Evolutionary conservation across 1,139 yeast species (phyloP).

Genomic region (Kodamaea arcana): DNA sequence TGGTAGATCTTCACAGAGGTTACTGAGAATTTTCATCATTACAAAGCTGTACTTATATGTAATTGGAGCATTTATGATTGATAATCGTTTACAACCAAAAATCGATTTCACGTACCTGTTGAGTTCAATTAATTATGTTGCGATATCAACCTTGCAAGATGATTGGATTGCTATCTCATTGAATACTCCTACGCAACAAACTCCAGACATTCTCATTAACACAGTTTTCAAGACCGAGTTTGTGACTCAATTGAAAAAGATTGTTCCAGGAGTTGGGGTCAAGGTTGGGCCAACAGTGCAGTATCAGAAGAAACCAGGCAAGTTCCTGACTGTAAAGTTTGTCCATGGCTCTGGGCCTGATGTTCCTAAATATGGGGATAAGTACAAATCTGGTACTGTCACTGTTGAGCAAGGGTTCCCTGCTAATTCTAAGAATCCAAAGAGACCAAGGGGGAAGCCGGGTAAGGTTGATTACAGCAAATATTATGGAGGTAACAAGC

Average conservation of each 20-base stretch:
- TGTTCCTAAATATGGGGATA: slow-evolving; percentile 59
- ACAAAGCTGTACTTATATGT: slow-evolving; percentile 62
- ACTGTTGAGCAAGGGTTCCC: slow-evolving; percentile 80
- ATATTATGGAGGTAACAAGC: slow-evolving; percentile 33
- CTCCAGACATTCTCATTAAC: slow-evolving; percentile 79
- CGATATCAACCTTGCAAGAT: slow-evolving; percentile 75
- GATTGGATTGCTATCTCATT: slow-evolving; percentile 87
- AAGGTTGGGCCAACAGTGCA: slow-evolving; percentile 69
- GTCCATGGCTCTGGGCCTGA: slow-evolving; percentile 51
- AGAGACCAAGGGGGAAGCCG: slow-evolving; percentile 56
- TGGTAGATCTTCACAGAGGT: slow-evolving; percentile 84
- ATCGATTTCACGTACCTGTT: slow-evolving; percentile 66
- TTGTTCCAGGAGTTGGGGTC: slow-evolving; percentile 57
- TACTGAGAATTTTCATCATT: slow-evolving; percentile 68
- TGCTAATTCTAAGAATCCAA: slow-evolving; percentile 62
- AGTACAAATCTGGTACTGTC: slow-evolving; percentile 85
- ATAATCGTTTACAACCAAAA: slow-evolving; percentile 64
- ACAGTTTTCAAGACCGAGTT: slow-evolving; percentile 88
- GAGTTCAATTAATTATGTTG: slow-evolving; percentile 57
- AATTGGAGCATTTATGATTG: slow-evolving; percentile 67
- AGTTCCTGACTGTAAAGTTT: slow-evolving; percentile 69
- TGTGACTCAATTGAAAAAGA: slow-evolving; percentile 65
- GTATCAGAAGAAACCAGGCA: slow-evolving; percentile 91
- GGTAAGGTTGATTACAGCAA: slow-evolving; percentile 42
- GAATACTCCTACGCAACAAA: slow-evolving; percentile 43